phyloP scores from a whole-genome alignment of 805 yeast genomes.

The Ogataea parapolymorpha region DNA sequence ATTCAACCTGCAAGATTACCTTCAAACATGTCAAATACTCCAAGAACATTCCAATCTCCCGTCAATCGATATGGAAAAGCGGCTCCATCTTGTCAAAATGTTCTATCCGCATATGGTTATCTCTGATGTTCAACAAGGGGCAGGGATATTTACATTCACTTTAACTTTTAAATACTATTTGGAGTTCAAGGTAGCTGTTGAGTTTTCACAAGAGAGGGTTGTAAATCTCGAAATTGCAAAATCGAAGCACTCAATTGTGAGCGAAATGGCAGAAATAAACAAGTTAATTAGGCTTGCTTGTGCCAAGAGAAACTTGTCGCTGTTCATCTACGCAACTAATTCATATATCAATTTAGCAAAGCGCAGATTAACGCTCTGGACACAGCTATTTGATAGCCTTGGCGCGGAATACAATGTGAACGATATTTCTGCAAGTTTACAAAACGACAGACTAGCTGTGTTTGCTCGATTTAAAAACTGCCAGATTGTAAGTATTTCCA shows the following conservation, averaged over 20 bases:
- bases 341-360: constrained; percentile 22
- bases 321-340: constrained; percentile 24
- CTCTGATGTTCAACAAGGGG: constrained; percentile 2
- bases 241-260: constrained; percentile 6
- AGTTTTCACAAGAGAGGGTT: constrained; percentile 13
- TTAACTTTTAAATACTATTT: constrained; percentile 17
- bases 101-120: constrained; percentile 31
- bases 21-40: constrained; percentile 15
- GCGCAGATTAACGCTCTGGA: constrained; percentile 21
- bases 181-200: constrained; percentile 15
- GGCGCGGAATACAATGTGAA: constrained; percentile 14
- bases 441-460: constrained; percentile 1
- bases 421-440: constrained; percentile 3
- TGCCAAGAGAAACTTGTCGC: constrained; percentile 20
- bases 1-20: constrained; percentile 19
- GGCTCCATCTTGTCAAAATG: constrained; percentile 20
- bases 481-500: constrained; percentile 2
- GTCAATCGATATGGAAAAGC: constrained; percentile 24
- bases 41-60: constrained; percentile 28
- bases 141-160: constrained; percentile 11
- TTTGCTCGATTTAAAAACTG: constrained; percentile 4
- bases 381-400: constrained; percentile 17
- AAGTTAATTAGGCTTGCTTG: constrained; percentile 12
- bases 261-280: constrained; percentile 17
- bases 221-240: constrained; percentile 10